Evolutionary conservation across 495 filamentous ascomycete genomes (phyloP), one percentile per base, ranked within the genome.

Genomic region (Neurospora cerealis): DNA sequence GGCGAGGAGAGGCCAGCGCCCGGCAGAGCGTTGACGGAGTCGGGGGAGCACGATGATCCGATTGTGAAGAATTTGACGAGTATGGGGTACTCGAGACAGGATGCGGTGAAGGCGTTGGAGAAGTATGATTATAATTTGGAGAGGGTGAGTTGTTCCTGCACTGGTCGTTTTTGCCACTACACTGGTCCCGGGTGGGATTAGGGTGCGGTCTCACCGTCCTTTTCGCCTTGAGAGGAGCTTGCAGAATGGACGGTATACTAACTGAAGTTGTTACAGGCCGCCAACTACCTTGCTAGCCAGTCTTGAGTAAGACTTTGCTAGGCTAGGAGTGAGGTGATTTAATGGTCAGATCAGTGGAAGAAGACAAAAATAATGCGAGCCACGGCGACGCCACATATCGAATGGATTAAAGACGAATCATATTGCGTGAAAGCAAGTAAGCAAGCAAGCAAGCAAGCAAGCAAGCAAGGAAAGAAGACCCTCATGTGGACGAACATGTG

Each of bases 101-200:
- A 92, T 62, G 92, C 93, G n/a, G 85, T 98, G 39, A 86, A 84
- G 72, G 96, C 96, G 41, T 83, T 99, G 79, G 96, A 98, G 86
- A 95, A 94, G 81, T 96, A 91, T 82, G 95, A 97, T 79, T 97
- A 97, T 82, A 95, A 98, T 83, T 86, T 97, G 78, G 94, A 97
- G 80, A 92, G 93, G 90, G 96, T 97, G 85, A 85, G 90, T 83
- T 79, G 28, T 41, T n/a, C 72, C 13, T 48, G 39, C 5, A 19
- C 6, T 13, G 24, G n/a, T 37, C 36, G 4, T 36, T 36, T 1
- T 28, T 28, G 24, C 2, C 24, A 28, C 24, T 28, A 28, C 24
- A 28, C 24, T 28, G 24, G 24, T 28, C 54, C 40, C 0, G 40
- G 40, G 17, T 15, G 44, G 38, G 69, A 70, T 46, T 38, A 37